These are phyloP conservation scores for Thelonectria discophora DNA, from an alignment of 2,329 filamentous ascomycete species.

Conservation along the genomic window DNA sequence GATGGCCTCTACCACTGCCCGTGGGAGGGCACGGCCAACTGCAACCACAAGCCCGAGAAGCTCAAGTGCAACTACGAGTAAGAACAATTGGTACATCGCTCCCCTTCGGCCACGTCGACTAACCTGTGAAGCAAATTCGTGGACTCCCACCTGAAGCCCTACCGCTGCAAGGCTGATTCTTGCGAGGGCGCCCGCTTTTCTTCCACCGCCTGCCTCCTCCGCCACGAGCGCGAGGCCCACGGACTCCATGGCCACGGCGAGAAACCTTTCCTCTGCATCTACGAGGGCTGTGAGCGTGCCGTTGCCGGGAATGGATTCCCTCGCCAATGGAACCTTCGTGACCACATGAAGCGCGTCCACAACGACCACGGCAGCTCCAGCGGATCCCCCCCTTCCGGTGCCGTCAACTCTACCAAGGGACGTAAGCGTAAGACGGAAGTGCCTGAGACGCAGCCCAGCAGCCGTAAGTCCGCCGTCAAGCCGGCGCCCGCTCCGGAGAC, in stretches of 20 bases:
- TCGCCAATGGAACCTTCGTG: conserved; percentile 92
- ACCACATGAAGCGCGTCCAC: conserved; percentile 98
- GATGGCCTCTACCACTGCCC: conserved; percentile 96
- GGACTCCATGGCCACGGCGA: conserved; percentile 95
- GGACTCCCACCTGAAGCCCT: conserved; percentile 95
- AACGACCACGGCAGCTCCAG: conserved; percentile 62
- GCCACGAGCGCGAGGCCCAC: conserved; percentile 95
- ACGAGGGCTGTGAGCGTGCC: conserved; percentile 86
- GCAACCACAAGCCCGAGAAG: conserved; percentile 92
- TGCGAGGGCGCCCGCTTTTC: conserved; percentile 92
- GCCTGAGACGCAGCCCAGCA: conserved; percentile 51
- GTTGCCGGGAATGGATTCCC: conserved; percentile 88
- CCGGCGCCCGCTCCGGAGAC: conserved; percentile 46
- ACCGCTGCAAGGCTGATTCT: conserved; percentile 86
- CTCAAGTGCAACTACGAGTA: conserved; percentile 99
- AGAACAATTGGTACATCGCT: conserved; percentile 50
- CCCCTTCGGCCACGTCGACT: conserved; percentile 28
- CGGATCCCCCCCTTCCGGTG: conserved; percentile 52
- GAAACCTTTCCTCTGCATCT: conserved; percentile 89
- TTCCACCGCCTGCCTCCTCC: conserved; percentile 91
- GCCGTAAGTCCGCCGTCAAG: conserved; percentile 61
- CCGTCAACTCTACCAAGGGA: conserved; percentile 53
- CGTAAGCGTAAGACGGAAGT: conserved; percentile 68
- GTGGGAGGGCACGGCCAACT: conserved; percentile 74
- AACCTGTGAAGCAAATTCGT: conserved; percentile 81